phyloP scores from a whole-genome alignment of 2,329 filamentous ascomycete genomes.

The Trichoderma cornu-damae region DNA sequence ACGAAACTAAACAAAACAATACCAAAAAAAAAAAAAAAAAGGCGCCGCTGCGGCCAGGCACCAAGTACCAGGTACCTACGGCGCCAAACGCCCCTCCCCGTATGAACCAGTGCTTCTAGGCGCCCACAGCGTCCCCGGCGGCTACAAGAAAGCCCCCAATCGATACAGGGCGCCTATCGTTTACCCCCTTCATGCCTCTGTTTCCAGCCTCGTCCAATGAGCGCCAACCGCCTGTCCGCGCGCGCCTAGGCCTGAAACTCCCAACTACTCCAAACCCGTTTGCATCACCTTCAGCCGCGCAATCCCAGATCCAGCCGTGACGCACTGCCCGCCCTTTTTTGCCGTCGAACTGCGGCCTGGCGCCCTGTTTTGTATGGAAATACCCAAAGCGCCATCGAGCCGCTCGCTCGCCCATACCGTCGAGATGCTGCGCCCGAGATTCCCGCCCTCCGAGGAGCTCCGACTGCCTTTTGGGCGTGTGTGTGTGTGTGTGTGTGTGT shows the following conservation, averaged over 20 bases:
- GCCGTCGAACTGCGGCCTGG: neutral
- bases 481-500: conserved; percentile 6
- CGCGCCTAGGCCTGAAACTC: conserved; percentile 28
- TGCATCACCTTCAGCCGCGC: neutral
- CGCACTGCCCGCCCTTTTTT: conserved; percentile 1
- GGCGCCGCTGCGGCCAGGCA: neutral
- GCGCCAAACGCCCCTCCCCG: neutral
- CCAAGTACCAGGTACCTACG: neutral
- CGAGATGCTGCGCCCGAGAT: too few relatives aligned
- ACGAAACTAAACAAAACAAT: too few relatives aligned
- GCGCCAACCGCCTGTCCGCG: conserved; percentile 11
- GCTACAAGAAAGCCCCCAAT: too few relatives aligned
- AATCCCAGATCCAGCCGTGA: too few relatives aligned
- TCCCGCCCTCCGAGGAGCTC: neutral
- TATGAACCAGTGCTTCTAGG: neutral
- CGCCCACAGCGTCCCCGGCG: conserved; percentile 1
- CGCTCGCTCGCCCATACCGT: too few relatives aligned
- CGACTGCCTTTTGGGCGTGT: too few relatives aligned
- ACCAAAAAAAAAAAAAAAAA: too few relatives aligned
- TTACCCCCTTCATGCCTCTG: too few relatives aligned
- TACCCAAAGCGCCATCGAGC: too few relatives aligned
- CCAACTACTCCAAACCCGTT: conserved; percentile 22
- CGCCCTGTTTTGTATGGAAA: too few relatives aligned
- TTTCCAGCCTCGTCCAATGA: conserved; percentile 23
- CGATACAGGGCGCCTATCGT: neutral